Evolutionary conservation across 2,329 filamentous ascomycete species (phyloP), one percentile per base, ranked within the genome.

Genomic region (Knoxdaviesia capensis): DNA sequence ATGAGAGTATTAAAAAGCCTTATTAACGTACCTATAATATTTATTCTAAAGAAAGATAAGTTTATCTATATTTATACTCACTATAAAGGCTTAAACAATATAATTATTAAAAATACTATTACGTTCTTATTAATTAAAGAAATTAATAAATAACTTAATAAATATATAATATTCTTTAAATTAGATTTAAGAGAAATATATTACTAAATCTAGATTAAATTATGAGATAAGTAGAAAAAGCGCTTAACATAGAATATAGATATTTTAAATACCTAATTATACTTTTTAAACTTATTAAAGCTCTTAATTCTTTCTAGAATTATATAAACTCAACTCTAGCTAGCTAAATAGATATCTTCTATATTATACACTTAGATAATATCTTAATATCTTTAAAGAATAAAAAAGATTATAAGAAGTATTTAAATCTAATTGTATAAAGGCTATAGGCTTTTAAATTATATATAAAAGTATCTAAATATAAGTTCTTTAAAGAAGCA

Each of bases 201-300:
- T 47, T 51, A 62, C 37, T 36, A 49, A 2, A 53, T 61, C 2
- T 31, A 47, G 7, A 59, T 62, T 20, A 48, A 46, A 28, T 29
- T 50, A 47, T 51, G 51, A 5, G 42, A 61, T 34, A 48, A 59
- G 45, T 58, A 46, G 49, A 59, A 55, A 44, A 60, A 11, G 50
- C 49, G 1, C 63, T 61, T 43, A 29, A 43, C 11, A 59, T 48
- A 2, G 41, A 50, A 30, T 60, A 53, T 45, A 48, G 54, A 35
- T 44, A 49, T 5, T 62, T 48, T 44, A 41, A 63, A 45, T 62
- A 52, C 35, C 37, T 52, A 34, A 50, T 63, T 7, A 53, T 56
- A 45, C 47, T 39, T 6, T 56, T 57, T 47, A 46, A 41, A 11
- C 36, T 56, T 38, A 49, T 40, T 37, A 54, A 54, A 36, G 42